Base-by-base conservation (phyloP, 768 basidiomycete species). In the Psilocybe subaeruginosa region DNA sequence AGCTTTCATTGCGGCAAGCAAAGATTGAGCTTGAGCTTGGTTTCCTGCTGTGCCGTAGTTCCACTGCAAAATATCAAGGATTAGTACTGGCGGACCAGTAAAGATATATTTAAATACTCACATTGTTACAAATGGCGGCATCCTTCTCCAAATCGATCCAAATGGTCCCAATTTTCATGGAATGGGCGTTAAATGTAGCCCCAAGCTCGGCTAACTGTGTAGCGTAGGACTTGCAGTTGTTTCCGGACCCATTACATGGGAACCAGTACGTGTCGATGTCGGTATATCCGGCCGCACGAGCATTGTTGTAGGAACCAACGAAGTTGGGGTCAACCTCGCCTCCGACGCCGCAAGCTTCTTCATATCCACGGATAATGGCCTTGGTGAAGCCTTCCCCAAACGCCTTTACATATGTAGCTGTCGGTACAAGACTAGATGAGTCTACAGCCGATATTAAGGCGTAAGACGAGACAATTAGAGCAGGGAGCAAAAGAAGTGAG, bases 111-210 rank as follows among this genome's bases (percentile, higher is more conserved):
- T 23, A 23, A 23, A 23, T 23, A 23, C 23, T 23, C 12, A 65
- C 66, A 37, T 63, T 65, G 51, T 67, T 65, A 56, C 66, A 67
- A 7, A 67, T 41, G 16, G 50, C 61, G 8, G 66, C 39, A 54
- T 67, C 66, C 61, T 64, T 62, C 58, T 67, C 66, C 14, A 67
- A 55, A 47, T 67, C 66, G 49, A 67, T 60, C 66, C 66, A 67
- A 19, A 67, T 63, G 9, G 37, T 65, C 14, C 66, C 66, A 23
- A 67, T 65, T 7, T 65, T 47, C 66, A 67, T 65, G 0, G 56
- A 56, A n/a, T 67, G 50, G 2, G 66, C 66, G 14, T 45, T 63
- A 62, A 67, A 65, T 5, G 62, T 61, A 0, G 61, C 57, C 3
- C 52, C 43, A 9, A 67, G 55, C 9, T 63, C 66, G 3, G 61